Conservation (phyloP, 306 rosid genomes). For the Prunus armeniaca region DNA sequence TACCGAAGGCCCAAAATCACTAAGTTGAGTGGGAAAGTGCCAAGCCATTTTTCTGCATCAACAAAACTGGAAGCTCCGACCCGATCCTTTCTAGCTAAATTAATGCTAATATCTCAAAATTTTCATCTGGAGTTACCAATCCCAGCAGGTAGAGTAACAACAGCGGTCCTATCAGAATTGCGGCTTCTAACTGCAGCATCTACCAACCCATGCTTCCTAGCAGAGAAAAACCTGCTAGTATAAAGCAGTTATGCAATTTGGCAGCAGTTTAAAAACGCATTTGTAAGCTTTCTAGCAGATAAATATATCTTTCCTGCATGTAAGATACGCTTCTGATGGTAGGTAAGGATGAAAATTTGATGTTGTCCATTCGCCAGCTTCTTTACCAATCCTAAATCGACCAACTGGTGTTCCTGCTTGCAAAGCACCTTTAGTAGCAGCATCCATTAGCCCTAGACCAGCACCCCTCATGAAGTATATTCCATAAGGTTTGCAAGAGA, state of each 20-base stretch:
- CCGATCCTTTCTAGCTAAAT: slow-evolving; percentile 85
- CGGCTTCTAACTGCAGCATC: slow-evolving; percentile 74
- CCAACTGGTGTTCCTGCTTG: slow-evolving; percentile 74
- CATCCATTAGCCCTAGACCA: slow-evolving; percentile 96
- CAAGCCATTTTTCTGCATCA: too few relatives aligned
- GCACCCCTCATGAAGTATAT: slow-evolving; percentile 85
- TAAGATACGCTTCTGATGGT: slow-evolving; percentile 69
- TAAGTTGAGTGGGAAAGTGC: too few relatives aligned
- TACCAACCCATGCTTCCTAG: slow-evolving; percentile 92
- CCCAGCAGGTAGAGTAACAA: slow-evolving; percentile 87
- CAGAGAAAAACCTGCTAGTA: slow-evolving; percentile 81
- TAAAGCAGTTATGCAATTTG: slow-evolving; percentile 17
- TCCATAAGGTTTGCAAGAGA: slow-evolving; percentile 62
- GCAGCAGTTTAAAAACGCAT: not conserved
- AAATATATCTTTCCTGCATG: slow-evolving; percentile 60
- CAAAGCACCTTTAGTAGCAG: slow-evolving; percentile 79
- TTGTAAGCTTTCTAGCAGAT: not conserved
- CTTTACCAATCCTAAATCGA: slow-evolving; percentile 85
- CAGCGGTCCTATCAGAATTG: slow-evolving; percentile 63
- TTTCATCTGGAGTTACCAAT: slow-evolving; percentile 84
- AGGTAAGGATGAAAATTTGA: slow-evolving; percentile 74
- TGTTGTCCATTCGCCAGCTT: slow-evolving; percentile 79
- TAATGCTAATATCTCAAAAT: slow-evolving; percentile 69
- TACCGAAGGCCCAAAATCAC: too few relatives aligned
- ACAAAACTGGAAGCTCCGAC: slow-evolving; percentile 59